Base-by-base conservation (phyloP, 2,329 filamentous ascomycete genomes). In the Apiospora pterosperma region DNA sequence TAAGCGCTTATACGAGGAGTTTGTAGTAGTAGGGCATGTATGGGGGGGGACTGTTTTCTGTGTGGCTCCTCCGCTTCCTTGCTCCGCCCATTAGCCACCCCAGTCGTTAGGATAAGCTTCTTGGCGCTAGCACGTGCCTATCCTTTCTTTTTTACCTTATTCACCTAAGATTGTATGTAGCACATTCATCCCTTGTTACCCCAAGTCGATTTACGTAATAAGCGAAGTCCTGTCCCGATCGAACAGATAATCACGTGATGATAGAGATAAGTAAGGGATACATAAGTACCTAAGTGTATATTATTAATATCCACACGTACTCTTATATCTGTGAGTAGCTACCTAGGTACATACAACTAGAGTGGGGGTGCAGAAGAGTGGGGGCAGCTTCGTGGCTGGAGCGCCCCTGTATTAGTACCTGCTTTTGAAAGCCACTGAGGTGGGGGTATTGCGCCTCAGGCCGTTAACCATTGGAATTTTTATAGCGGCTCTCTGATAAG, bases 91-190 rank as follows among this genome's bases (percentile, higher is more conserved):
- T 28, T 55, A 31, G 48, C 60, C 38, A 42, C 39, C 38, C 60
- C 39, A 14, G 60, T 62, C 60, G 60, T 62, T 25, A 42, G 60
- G 60, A 62, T 62, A 62, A 62, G 60, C 60, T 62, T 48, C 60
- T 62, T 62, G 60, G 60, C 60, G 38, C 60, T 36, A 42, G n/a
- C 39, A 62, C 60, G 38, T 42, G 60, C 39, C 60, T 42, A 34
- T 42, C 11, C 38, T n/a, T n/a, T 34, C 28, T 34, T 31, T 28
- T 10, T 52, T 4, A 16, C 25, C 25, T 31, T 31, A 14, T 12
- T 12, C 11, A 12, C 36, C 36, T 39, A 7, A n/a, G 25, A n/a
- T 34, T 25, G 48, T 55, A 52, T 25, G 48, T 55, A 52, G 25
- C 16, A 52, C 44, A n/a, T 34, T 8, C 48, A 34, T 55, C 48